Percentiles rank a stretch among this genome's conserved stretches.
phyloP scores from a whole-genome alignment of 371 early-diverging fungal genomes.

The Rhizopus sp. region DNA sequence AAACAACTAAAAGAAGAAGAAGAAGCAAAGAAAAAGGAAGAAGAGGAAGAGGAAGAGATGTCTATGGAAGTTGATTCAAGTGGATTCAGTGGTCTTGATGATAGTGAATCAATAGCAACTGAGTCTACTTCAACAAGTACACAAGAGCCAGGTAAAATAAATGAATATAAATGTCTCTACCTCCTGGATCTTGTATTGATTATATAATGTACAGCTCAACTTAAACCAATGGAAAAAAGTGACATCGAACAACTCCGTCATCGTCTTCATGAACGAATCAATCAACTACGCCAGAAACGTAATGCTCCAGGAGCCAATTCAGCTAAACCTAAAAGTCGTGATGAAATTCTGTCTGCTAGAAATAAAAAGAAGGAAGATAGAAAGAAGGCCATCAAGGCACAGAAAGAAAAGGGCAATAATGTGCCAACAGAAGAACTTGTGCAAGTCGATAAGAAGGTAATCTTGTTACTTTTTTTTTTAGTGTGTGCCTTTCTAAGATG shows the following conservation, averaged over 20 bases:
- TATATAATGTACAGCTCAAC: background rate
- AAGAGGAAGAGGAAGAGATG: slow-evolving; percentile 34
- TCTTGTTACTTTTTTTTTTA: background rate
- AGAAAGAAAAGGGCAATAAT: slow-evolving; percentile 64
- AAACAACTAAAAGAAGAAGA: slow-evolving; percentile 16
- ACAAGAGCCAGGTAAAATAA: slow-evolving; percentile 32
- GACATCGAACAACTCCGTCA: slow-evolving; percentile 69
- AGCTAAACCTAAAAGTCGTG: slow-evolving; percentile 64
- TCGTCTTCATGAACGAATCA: slow-evolving; percentile 74
- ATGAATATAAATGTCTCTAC: slow-evolving; percentile 5
- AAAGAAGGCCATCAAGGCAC: slow-evolving; percentile 66
- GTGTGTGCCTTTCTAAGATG: background rate
- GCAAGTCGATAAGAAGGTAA: slow-evolving; percentile 39
- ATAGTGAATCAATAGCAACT: slow-evolving; percentile 35
- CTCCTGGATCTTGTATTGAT: background rate
- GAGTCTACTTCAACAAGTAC: slow-evolving; percentile 28
- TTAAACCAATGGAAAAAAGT: slow-evolving; percentile 46
- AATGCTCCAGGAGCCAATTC: slow-evolving; percentile 50
- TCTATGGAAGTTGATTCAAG: slow-evolving; percentile 33
- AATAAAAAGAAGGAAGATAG: slow-evolving; percentile 75
- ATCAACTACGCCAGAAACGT: slow-evolving; percentile 67
- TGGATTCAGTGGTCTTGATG: slow-evolving; percentile 31
- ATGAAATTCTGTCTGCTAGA: slow-evolving; percentile 77
- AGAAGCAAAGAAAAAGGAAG: slow-evolving; percentile 38
- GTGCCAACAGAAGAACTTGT: slow-evolving; percentile 56